Evolutionary conservation across 805 yeast species (phyloP), one percentile per base, ranked within the genome.

Genomic region (Schwanniomyces vanrijiae): DNA sequence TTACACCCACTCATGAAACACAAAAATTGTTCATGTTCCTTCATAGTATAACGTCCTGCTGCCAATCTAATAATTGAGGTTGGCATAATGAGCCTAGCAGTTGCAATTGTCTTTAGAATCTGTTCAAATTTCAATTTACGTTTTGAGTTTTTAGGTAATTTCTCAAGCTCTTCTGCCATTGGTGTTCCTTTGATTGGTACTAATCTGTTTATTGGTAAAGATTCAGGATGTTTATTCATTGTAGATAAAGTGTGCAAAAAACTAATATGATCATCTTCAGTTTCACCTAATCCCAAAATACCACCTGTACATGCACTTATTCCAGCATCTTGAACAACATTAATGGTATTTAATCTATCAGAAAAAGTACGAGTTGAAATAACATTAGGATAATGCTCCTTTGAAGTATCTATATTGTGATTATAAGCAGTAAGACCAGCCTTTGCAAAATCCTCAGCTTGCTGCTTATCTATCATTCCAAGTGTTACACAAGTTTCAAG

Each of bases 141-240:
- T 20, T 53, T 55, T 19, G 65, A 61, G 10, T 55, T 50, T 11
- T 64, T 58, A 9, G 77, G 76, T 46, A 65, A 60, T 39, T 56
- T 52, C 46, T 56, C 56, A 8, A 81, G 62, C 49, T 81, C 86
- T 40, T 78, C 78, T 24, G 77, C 84, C 71, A 87, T 78, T 16
- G 90, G 90, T 0, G 94, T 87, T 2, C 94, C 94, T 50, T 83
- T 79, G 45, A 87, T 86, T 2, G 90, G 82, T n/a, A 87, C 89
- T 40, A 87, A 69, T 55, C 87, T 74, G 61, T 87, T 87, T 53
- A 87, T 85, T n/a, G 94, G 94, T 45, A 87, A 71, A 1, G 90
- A 83, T 62, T 87, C 94, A 1, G 94, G 94, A 54, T 87, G 92
- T n/a, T 71, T 65, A 1, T 77, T 75, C 82, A 88, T 72, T 5